These are phyloP conservation scores for Geranium incanum DNA, from an alignment of 441 rosid genomes.

Conservation along the genomic window DNA sequence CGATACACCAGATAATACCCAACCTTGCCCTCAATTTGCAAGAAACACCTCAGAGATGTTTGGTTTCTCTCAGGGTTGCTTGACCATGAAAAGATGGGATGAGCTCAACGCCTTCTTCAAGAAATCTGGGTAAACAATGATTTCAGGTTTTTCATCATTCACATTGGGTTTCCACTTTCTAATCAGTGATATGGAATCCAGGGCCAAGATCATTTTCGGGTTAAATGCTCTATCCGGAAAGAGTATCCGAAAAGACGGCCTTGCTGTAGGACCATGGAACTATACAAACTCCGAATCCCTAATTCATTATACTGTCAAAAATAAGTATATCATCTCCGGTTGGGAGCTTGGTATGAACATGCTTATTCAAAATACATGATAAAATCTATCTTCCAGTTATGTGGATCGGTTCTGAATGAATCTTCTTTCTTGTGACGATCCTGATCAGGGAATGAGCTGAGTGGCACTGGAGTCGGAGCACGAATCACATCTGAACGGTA, in stretches of 20 bases:
- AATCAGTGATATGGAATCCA: slow-evolving; percentile 23
- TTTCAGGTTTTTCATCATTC: slow-evolving; percentile 7
- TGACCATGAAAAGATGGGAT: slow-evolving; percentile 78
- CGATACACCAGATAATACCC: slow-evolving; percentile 42
- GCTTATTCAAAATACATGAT: too few relatives aligned
- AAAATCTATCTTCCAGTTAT: not conserved
- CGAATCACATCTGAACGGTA: slow-evolving; percentile 64
- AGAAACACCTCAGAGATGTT: slow-evolving; percentile 50
- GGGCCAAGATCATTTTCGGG: slow-evolving; percentile 76
- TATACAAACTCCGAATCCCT: slow-evolving; percentile 69
- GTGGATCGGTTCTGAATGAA: not conserved
- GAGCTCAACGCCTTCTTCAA: slow-evolving; percentile 66
- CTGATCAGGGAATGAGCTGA: slow-evolving; percentile 68
- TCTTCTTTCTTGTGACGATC: not conserved
- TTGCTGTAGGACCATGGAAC: slow-evolving; percentile 74
- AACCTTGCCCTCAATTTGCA: slow-evolving; percentile 58
- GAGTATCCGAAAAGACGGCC: slow-evolving; percentile 34
- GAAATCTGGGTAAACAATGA: slow-evolving; percentile 47
- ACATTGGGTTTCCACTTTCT: not conserved
- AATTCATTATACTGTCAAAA: slow-evolving; percentile 48
- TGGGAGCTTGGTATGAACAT: slow-evolving; percentile 82
- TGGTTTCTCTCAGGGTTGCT: slow-evolving; percentile 72
- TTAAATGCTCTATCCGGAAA: slow-evolving; percentile 74
- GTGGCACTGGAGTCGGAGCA: slow-evolving; percentile 76
- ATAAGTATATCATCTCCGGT: slow-evolving; percentile 53